Percentiles rank a stretch among this genome's conserved stretches.
Conservation (phyloP, 768 basidiomycete species). For the Leucosporidium yakuticum region DNA sequence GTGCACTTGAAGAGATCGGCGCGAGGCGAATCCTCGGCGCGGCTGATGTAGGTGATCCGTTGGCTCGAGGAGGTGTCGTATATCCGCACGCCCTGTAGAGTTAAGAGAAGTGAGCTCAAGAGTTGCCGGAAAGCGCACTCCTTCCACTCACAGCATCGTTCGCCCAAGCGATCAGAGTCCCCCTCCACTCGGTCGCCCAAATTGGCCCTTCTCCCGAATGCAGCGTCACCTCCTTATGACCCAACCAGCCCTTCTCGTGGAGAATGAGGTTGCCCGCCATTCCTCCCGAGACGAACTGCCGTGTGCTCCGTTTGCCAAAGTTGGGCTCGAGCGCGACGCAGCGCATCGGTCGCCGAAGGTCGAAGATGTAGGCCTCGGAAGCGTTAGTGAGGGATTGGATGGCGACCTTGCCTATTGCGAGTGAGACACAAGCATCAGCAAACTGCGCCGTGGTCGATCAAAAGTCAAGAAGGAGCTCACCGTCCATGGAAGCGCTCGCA, state of each 20-base stretch:
- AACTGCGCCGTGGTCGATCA: neutral
- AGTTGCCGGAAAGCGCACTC: neutral
- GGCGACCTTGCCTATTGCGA: conserved; percentile 71
- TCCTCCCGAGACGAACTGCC: conserved; percentile 84
- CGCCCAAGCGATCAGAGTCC: conserved; percentile 86
- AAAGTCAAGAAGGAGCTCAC: conserved; percentile 48
- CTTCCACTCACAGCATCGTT: conserved; percentile 66
- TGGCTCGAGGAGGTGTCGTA: conserved; percentile 74
- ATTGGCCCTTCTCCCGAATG: conserved; percentile 88
- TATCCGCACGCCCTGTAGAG: conserved; percentile 75
- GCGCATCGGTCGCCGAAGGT: conserved; percentile 87
- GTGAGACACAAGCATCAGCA: neutral
- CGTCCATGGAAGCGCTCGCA: conserved; percentile 87
- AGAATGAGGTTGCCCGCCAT: conserved; percentile 79
- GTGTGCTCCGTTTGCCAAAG: conserved; percentile 69
- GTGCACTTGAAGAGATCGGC: conserved; percentile 92
- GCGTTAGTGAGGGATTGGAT: conserved; percentile 72
- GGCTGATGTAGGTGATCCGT: conserved; percentile 77
- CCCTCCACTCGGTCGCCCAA: conserved; percentile 83
- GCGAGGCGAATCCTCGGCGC: conserved; percentile 72
- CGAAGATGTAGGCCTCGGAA: conserved; percentile 70
- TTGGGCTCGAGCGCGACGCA: conserved; percentile 83
- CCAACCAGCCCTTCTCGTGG: conserved; percentile 93
- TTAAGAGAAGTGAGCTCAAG: neutral
- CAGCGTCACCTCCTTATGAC: conserved; percentile 74